These are phyloP conservation scores for Dioscorea alata DNA, from an alignment of 106 monocot species.

Conservation along the genomic window DNA sequence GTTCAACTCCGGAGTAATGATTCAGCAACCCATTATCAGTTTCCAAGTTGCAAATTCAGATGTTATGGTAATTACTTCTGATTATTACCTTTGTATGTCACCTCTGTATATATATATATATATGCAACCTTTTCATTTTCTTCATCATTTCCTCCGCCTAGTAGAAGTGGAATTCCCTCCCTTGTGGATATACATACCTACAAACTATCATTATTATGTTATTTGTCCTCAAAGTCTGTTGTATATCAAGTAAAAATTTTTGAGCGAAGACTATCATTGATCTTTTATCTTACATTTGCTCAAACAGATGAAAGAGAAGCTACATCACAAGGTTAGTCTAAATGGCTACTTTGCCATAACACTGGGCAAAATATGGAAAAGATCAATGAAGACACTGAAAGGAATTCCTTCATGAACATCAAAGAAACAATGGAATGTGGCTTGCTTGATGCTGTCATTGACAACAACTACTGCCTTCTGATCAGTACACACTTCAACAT, in stretches of 20 bases:
- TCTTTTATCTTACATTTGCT: neutral
- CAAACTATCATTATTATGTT: too few species aligned
- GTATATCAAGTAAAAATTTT: too few species aligned
- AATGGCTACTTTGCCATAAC: conserved; percentile 82
- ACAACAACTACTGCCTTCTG: too few species aligned
- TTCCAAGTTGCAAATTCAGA: conserved; percentile 87
- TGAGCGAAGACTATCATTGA: too few species aligned
- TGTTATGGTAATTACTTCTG: conserved; percentile 50
- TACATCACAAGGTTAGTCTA: conserved; percentile 84
- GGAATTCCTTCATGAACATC: conserved; percentile 95
- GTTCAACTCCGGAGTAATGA: conserved; percentile 96
- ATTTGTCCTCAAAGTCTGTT: too few species aligned
- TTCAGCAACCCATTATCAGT: conserved; percentile 90
- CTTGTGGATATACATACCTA: too few species aligned
- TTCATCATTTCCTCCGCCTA: too few species aligned
- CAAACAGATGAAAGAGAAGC: conserved; percentile 74
- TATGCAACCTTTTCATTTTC: too few species aligned
- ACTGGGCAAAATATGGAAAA: conserved; percentile 81
- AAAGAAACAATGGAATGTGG: conserved; percentile 96
- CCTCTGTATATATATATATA: too few species aligned
- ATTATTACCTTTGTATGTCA: too few species aligned
- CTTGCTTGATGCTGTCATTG: conserved; percentile 78
- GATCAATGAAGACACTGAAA: conserved; percentile 85
- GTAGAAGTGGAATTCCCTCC: too few species aligned
- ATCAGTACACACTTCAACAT: too few species aligned